Evolutionary conservation across 2,329 filamentous ascomycete species (phyloP), one percentile per base, ranked within the genome.

Genomic region (Fonsecaea erecta): DNA sequence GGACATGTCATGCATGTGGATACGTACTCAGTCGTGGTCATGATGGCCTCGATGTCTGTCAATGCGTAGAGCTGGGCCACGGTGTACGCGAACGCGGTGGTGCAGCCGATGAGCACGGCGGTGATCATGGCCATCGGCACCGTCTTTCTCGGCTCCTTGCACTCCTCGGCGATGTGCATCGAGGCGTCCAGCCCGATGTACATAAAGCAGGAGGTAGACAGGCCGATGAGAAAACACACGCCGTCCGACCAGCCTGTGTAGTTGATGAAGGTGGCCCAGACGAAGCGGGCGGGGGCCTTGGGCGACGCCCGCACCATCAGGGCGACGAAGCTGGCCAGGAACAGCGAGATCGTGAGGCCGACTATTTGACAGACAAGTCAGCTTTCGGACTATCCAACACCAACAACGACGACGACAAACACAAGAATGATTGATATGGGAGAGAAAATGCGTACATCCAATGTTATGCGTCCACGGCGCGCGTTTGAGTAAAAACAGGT

Each of bases 141-240:
- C 1, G 75, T 73, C 3, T 68, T 65, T 0, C 73, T 74, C 0
- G 79, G 76, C 53, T 79, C 72, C 34, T 72, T 71, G 21, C 80
- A 73, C 66, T 81, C 79, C 66, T 81, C 79, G 8, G 77, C 71
- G 76, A 83, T 81, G 64, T 84, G 82, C 18, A 67, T 66, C 14
- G 73, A 69, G 48, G 66, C 67, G 64, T 74, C 73, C 24, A 66
- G 56, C 43, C 71, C 71, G 57, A 62, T 52, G n/a, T 68, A 63
- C 26, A 64, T 52, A 28, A 63, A 72, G 14, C 68, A 67, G 4
- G 73, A 66, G 1, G 69, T 69, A 21, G 71, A 58, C n/a, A 74
- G 54, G 6, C 74, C 75, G 32, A 74, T 60, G 66, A 69, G 56
- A 43, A 61, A 68, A 57, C 21, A 78, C 71, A 77, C 66, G 11